Conservation (phyloP, 208 protist genomes). For the Vickermania ingenoplastis region DNA sequence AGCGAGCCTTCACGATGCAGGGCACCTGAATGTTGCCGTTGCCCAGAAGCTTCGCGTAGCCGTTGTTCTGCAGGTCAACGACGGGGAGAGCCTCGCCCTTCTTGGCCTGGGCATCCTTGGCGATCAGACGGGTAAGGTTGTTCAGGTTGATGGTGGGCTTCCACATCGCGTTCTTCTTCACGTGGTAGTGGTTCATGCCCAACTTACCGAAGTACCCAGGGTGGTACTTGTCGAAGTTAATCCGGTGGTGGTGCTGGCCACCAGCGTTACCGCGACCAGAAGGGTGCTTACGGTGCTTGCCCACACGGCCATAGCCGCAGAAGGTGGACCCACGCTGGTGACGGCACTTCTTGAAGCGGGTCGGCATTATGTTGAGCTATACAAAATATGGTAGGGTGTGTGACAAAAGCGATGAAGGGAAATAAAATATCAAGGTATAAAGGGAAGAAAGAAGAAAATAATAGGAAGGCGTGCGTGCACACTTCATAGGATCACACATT, state of each 20-base stretch:
- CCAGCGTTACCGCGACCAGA: constrained; percentile 98
- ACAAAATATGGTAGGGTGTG: background rate
- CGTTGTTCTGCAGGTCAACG: constrained; percentile 90
- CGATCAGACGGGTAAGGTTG: constrained; percentile 94
- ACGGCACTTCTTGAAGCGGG: constrained; percentile 52
- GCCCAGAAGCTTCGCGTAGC: constrained; percentile 98
- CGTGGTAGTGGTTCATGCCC: constrained; percentile 95
- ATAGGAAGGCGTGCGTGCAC: too few species aligned
- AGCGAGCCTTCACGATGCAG: constrained; percentile 97
- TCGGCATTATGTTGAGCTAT: constrained; percentile 23
- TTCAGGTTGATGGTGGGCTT: constrained; percentile 95
- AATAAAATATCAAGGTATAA: constrained; percentile 1
- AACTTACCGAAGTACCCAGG: constrained; percentile 99
- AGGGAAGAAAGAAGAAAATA: too few species aligned
- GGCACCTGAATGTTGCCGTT: constrained; percentile 93
- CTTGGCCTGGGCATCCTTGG: constrained; percentile 54
- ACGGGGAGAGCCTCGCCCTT: constrained; percentile 86
- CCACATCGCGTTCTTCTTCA: constrained; percentile 74
- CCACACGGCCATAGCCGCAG: constrained; percentile 59
- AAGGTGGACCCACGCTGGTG: constrained; percentile 57
- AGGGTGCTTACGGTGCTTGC: constrained; percentile 98
- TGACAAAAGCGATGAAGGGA: constrained; percentile 1
- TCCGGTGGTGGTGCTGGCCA: constrained; percentile 97
- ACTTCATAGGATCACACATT: too few species aligned
- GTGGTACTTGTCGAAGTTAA: constrained; percentile 97